phyloP scores from a whole-genome alignment of 768 basidiomycete species.

The Xerocomellus chrysenteron region DNA sequence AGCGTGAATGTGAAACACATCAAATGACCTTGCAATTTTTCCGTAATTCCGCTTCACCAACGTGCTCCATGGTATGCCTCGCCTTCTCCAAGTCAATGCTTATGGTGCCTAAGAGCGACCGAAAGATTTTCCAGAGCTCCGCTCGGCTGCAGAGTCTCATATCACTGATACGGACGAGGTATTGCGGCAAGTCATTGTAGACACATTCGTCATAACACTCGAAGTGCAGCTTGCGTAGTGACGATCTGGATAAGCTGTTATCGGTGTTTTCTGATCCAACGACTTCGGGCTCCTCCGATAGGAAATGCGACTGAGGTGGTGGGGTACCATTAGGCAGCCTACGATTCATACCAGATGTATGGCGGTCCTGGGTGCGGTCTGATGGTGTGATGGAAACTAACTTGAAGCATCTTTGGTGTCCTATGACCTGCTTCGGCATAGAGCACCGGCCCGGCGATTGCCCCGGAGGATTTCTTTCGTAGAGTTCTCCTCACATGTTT shows the following conservation, averaged over 20 bases:
- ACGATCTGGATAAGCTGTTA: neutral
- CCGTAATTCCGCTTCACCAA: neutral
- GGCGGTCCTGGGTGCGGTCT: neutral
- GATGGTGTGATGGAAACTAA: neutral
- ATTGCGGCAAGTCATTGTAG: conserved; percentile 16
- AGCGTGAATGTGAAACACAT: neutral
- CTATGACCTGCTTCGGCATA: neutral
- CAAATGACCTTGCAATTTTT: conserved; percentile 1
- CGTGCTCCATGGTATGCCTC: neutral
- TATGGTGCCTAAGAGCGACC: neutral
- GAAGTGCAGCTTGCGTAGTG: neutral
- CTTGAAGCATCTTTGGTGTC: too few species aligned
- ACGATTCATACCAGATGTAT: neutral
- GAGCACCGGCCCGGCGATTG: neutral
- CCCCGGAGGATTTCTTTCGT: too few species aligned
- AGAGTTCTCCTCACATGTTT: too few species aligned
- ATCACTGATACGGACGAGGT: conserved; percentile 13
- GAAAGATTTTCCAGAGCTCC: conserved; percentile 9
- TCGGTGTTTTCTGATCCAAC: neutral
- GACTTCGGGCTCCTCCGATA: neutral
- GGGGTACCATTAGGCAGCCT: neutral
- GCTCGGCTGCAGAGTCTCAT: conserved; percentile 8
- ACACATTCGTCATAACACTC: conserved; percentile 4
- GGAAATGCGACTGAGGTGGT: neutral
- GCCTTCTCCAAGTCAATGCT: neutral